Base-by-base conservation (phyloP, 140 eudicot genomes). In the Bidens hawaiensis region DNA sequence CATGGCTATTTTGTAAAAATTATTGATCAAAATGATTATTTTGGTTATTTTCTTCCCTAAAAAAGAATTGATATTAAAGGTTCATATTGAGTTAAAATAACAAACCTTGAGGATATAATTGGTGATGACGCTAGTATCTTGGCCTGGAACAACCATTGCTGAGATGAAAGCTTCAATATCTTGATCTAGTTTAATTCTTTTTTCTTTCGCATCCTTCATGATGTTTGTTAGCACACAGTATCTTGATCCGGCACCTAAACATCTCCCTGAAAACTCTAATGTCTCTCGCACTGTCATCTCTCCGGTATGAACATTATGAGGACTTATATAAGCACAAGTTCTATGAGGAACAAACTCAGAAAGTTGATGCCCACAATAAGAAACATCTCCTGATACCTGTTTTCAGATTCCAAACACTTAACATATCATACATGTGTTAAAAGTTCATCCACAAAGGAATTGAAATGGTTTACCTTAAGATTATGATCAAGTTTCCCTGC, bases 231-330 rank as follows among this genome's bases (percentile, higher is more conserved):
- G 71, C 31, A 73, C 26, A 6, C 45, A 15, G 19, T 71, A 61
- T 59, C 81, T 74, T n/a, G 70, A 51, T 3, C 83, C 81, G 14
- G 68, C 22, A 25, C 88, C 88, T 70, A 78, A 71, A 12, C 84
- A 78, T 5, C 84, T 41, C 12, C 77, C 79, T 14, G 88, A 57
- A 70, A 82, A 82, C 24, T 82, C 82, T 25, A 82, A 51, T 1
- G 88, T 82, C 75, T 82, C 88, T 62, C 82, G 49, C 8, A 82
- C 88, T 0, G 88, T 82, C 88, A 82, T 78, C 77, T 82, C 88
- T 0, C 84, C 82, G 0, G 57, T 34, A 40, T 78, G 84, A 43
- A 78, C 72, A 60, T 63, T 79, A 67, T 82, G 75, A 31, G 81
- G 84, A 63, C 88, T 75, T 38, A 82, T 68, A 69, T 78, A 82